Conservation (phyloP, 148 eudicot species). For the Rhododendron mucronatum region DNA sequence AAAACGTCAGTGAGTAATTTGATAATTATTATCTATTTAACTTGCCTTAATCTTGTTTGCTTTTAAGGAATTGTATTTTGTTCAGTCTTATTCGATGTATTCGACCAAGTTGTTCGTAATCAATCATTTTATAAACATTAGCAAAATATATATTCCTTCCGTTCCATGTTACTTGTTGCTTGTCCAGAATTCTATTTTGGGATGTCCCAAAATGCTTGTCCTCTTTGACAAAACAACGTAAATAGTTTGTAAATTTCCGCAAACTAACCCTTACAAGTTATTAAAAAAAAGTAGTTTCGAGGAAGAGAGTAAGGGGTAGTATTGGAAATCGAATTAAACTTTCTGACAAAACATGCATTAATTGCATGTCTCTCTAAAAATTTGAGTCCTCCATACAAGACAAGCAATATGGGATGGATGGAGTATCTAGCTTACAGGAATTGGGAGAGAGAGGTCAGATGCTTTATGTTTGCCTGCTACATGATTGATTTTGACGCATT, state of each 20-base stretch:
- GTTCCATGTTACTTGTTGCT: background rate
- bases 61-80: background rate
- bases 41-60: background rate
- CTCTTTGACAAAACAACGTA: background rate
- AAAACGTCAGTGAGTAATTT: slow-evolving; percentile 61
- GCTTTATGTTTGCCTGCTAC: background rate
- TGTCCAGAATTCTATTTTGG: background rate
- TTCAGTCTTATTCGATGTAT: background rate
- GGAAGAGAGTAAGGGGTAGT: background rate
- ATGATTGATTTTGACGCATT: background rate
- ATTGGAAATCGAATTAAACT: background rate
- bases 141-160: background rate
- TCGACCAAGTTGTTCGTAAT: background rate
- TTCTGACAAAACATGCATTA: background rate
- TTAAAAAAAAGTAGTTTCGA: too few species aligned
- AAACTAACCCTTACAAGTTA: background rate
- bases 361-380: background rate
- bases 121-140: background rate
- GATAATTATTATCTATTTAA: background rate
- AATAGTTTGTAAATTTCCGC: background rate
- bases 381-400: background rate
- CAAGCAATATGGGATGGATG: background rate
- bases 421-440: background rate
- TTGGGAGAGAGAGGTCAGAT: background rate
- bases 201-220: too few species aligned